Base-by-base conservation (phyloP, 768 basidiomycete genomes). In the Lyophyllum decastes region DNA sequence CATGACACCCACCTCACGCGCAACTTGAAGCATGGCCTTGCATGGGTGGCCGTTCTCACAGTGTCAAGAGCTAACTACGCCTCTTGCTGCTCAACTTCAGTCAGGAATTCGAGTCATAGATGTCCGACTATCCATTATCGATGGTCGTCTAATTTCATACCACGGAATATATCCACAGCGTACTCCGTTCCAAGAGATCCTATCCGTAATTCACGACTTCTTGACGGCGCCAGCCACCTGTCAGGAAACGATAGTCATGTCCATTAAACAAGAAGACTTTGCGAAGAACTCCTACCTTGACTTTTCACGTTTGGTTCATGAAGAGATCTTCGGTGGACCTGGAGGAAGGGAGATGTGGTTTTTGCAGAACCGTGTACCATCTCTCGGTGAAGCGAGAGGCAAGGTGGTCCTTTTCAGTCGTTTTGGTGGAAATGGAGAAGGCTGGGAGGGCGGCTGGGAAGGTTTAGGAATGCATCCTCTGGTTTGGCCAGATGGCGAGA, bases 391-490 rank as follows among this genome's bases (percentile, higher is more conserved):
- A 70, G 94, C 90, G 9, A 76, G 95, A 64, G 94, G 95, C 6
- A 92, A 88, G 72, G 86, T 87, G 9, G 80, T 97, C 30, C 70
- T 98, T 77, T 85, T 96, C 66, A 93, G 90, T 61, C 84, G 95
- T 19, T 97, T 97, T 66, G 90, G 91, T 0, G 84, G 80, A 0
- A 78, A 87, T 61, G 83, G 85, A 2, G 73, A 73, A 9, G 87
- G 80, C 0, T 94, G 92, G 93, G 81, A 87, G 61, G 77, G 78
- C 21, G 87, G 83, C 2, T 62, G 82, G 9, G 83, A 89, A 50
- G 90, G 87, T 2, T 74, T 94, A 60, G 95, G 95, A 1, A 90
- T 98, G n/a, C 91, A 94, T 64, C 94, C 95, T 5, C 83, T 82
- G 1, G 76, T 73, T 1, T 98, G 95, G 95, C 94, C 93, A 0